phyloP scores from a whole-genome alignment of 2,329 filamentous ascomycete species.

The Fusarium foetens region DNA sequence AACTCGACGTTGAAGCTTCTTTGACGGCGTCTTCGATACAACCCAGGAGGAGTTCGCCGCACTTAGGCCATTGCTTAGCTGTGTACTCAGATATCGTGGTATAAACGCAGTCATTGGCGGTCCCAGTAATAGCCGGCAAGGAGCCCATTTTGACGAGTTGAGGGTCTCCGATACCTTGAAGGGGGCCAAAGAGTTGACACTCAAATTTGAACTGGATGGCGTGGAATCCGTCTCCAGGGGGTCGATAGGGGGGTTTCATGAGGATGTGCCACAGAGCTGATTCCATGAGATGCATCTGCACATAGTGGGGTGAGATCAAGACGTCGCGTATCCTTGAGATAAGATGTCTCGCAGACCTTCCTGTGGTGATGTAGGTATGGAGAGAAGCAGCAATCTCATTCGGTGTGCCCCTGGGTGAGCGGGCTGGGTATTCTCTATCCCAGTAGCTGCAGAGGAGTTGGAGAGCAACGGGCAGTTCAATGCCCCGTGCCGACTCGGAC shows the following conservation, averaged over 20 bases:
- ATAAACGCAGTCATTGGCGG: conserved; percentile 46
- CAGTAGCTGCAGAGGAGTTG: conserved; percentile 52
- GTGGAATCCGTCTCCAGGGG: conserved; percentile 50
- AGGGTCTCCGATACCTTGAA: conserved; percentile 45
- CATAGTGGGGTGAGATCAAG: conserved; percentile 49
- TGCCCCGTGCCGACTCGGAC: conserved; percentile 47
- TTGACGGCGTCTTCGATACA: conserved; percentile 49
- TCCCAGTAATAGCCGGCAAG: conserved; percentile 50
- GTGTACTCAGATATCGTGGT: conserved; percentile 50
- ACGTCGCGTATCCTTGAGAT: conserved; percentile 46
- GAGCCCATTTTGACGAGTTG: conserved; percentile 45
- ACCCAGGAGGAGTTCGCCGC: conserved; percentile 44
- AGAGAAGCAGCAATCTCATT: conserved; percentile 50
- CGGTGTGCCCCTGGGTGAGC: conserved; percentile 48
- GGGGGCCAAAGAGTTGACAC: conserved; percentile 47
- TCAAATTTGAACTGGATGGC: conserved; percentile 51
- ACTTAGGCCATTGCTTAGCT: conserved; percentile 48
- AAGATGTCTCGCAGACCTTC: conserved; percentile 45
- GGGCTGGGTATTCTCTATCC: conserved; percentile 49
- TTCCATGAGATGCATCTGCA: conserved; percentile 53
- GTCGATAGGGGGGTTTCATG: conserved; percentile 45
- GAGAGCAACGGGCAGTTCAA: conserved; percentile 49
- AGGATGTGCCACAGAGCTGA: conserved; percentile 52
- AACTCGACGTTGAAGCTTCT: conserved; percentile 41
- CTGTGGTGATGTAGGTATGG: conserved; percentile 45